Conservation (phyloP, 352 stramenopile species). For the Phytophthora brassicae region DNA sequence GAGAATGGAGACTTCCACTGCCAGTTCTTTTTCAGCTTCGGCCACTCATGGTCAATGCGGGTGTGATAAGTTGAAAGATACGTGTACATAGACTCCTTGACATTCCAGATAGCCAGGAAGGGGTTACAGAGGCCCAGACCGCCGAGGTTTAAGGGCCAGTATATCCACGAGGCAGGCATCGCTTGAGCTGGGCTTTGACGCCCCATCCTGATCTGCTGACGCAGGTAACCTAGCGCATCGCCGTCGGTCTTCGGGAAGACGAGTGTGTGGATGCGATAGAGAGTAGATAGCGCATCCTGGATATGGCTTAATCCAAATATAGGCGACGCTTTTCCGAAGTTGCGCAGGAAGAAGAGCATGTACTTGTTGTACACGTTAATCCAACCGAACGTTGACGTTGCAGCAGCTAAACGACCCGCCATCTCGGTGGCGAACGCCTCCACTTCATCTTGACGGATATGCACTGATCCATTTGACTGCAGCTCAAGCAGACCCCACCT, state of each 20-base stretch:
- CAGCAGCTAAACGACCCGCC: constrained; percentile 32
- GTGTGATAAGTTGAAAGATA: constrained; percentile 32
- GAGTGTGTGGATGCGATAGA: constrained; percentile 34
- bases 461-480: constrained; percentile 38
- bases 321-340: constrained; percentile 40
- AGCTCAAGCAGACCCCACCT: constrained; percentile 49
- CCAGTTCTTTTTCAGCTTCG: constrained; percentile 40
- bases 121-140: constrained; percentile 48
- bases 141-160: constrained; percentile 44
- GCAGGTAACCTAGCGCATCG: constrained; percentile 35
- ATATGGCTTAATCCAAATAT: constrained; percentile 36
- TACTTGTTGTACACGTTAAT: constrained; percentile 68
- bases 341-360: constrained; percentile 56
- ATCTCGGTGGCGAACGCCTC: constrained; percentile 44
- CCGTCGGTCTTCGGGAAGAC: constrained; percentile 40
- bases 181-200: constrained; percentile 8
- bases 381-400: constrained; percentile 37
- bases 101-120: constrained; percentile 41
- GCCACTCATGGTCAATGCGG: constrained; percentile 24
- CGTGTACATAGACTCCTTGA: constrained; percentile 27
- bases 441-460: constrained; percentile 38
- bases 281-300: constrained; percentile 31
- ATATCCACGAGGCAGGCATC: constrained; percentile 38
- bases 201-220: constrained; percentile 22
- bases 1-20: constrained; percentile 42